Evolutionary conservation across 1,284 basidiomycete species (phyloP), one percentile per base, ranked within the genome.

Genomic region (Mycena sp.): DNA sequence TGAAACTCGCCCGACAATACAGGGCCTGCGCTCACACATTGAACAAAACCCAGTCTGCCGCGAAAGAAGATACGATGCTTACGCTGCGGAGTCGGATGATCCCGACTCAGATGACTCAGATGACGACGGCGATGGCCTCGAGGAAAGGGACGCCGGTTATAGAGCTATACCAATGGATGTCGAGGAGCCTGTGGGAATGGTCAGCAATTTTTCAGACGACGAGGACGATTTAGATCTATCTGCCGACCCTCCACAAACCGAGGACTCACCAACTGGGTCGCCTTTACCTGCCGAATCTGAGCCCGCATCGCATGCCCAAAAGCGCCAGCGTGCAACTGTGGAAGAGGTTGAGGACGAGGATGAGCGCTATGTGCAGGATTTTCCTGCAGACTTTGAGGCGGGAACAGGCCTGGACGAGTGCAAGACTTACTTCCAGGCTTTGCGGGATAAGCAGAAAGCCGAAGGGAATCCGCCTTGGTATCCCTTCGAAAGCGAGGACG

Each of bases 401-500:
- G 55, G 55, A 9, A 26, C 29, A 19, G 17, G 26, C 3, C 35
- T 37, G 12, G 59, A 55, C 19, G 45, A 35, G 26, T 52, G 51
- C 12, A 28, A 52, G 17, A 62, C 61, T 14, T 14, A 32, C 4
- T 62, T 62, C 32, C 46, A 57, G 44, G 26, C 21, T 16, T 16
- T 57, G 25, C 61, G 45, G 3, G 37, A 51, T 17, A 23, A 50
- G 28, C 53, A 62, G 54, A 56, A 49, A 23, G 46, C 10, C 10
- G 28, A 6, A 6, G 26, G 26, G 6, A 10, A 37, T 16, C 3
- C 41, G 23, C 59, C 59, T 10, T 62, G 61, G 61, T 25, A 25
- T 26, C 63, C 63, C 6, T 64, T 64, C 43, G 37, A 46, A 16
- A 52, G 58, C 58, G 41, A 64, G 14, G 62, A 57, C 7, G 58